These are phyloP conservation scores for Medicago truncatula DNA, from an alignment of 306 rosid genomes.

Conservation along the genomic window MtrunA17r5.0-ANR NC_053042.1:4333501-4334000, in stretches of 20 bases:
- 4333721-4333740: constrained; percentile 99
- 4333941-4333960: no score
- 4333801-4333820: no score
- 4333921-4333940: no score
- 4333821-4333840: no score
- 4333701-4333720: constrained; percentile 98
- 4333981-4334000: no score
- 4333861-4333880: no score
- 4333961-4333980: no score
- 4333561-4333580: constrained; percentile 99
- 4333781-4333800: no score
- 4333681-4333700: constrained; percentile 99
- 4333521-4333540: constrained; percentile 93
- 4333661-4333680: constrained; percentile 91
- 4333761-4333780: constrained; percentile 30
- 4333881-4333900: no score
- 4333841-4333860: no score
- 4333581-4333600: constrained; percentile 99
- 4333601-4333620: constrained; percentile 98
- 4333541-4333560: constrained; percentile 98
- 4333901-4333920: no score
- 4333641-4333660: constrained; percentile 94
- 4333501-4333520: constrained; percentile 93
- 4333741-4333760: constrained; percentile 99
- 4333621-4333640: constrained; percentile 99